Evolutionary conservation across 768 basidiomycete genomes (phyloP).

Genomic region (Lactarius psammicola): DNA sequence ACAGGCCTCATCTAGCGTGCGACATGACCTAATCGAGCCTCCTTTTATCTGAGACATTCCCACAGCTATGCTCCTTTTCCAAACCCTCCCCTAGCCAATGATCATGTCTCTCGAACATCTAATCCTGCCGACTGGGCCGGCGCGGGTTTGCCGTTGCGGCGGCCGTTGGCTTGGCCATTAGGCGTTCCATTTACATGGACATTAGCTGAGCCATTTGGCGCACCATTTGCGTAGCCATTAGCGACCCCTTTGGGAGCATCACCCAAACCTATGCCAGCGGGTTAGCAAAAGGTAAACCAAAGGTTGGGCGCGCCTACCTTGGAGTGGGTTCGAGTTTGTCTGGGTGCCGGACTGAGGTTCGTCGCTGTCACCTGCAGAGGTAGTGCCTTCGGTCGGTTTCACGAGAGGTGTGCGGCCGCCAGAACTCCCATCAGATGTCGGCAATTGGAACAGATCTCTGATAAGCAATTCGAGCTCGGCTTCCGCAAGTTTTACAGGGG

Average conservation of each 20-base stretch:
- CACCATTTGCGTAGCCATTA: background rate
- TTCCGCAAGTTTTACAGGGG: slow-evolving; percentile 5
- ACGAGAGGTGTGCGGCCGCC: background rate
- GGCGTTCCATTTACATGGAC: slow-evolving; percentile 6
- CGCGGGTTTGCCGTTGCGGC: background rate
- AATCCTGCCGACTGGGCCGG: background rate
- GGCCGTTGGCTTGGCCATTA: slow-evolving; percentile 8
- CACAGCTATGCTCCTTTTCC: background rate
- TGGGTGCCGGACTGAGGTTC: slow-evolving; percentile 4
- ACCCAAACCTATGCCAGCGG: background rate
- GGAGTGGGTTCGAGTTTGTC: slow-evolving; percentile 2
- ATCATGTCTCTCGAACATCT: background rate
- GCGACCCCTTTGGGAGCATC: background rate
- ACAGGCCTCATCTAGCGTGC: background rate
- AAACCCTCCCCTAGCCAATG: background rate
- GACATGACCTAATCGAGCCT: background rate
- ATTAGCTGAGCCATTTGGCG: background rate
- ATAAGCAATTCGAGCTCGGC: slow-evolving; percentile 24
- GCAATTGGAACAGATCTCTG: slow-evolving; percentile 24
- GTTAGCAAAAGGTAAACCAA: slow-evolving; percentile 12
- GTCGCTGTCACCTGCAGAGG: background rate
- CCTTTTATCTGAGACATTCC: background rate
- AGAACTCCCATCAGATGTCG: background rate
- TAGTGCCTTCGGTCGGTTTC: background rate
- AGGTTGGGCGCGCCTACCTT: slow-evolving; percentile 21